Evolutionary conservation across 441 rosid genomes (phyloP), one percentile per base, ranked within the genome.

Genomic region (Erysimum pusillum): DNA sequence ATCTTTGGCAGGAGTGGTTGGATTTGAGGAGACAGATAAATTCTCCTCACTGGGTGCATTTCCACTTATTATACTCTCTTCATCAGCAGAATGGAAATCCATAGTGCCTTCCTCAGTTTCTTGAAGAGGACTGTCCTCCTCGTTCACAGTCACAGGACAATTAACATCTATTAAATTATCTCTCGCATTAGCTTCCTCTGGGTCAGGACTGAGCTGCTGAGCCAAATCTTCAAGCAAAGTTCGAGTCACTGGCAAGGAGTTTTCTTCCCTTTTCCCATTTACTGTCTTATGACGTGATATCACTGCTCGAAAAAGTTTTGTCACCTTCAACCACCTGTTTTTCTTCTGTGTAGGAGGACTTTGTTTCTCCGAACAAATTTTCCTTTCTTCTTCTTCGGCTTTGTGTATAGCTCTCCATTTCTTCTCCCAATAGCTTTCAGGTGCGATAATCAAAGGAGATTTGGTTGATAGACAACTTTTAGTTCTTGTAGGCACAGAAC

Each of bases 381-480:
- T 72, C 79, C 61, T 84, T 67, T 63, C 83, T 73, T 87, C 89
- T 71, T 86, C 88, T 76, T 17, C 28, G 13, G 7, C 28, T 49
- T 49, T 18, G 54, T 88, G 89, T 75, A 82, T 35, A 72, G 76
- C 83, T 79, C 90, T 88, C 98, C 98, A 93, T 78, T 84, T 89
- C 70, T 86, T 90, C 84, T 93, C 98, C 98, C 97, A 93, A 34
- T 92, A 92, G 85, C 92, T 88, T 39, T 89, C 93, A 39, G 88
- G 89, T 66, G 89, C 83, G 45, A 72, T 35, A 74, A 44, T 78
- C 67, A 84, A 65, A 70, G 93, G 85, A 65, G 86, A 82, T 75
- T 57, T 83, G 12, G 86, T 88, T 71, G 90, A 84, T 46, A 87
- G 57, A 74, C 75, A 77, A 65, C 63, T 76, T 66, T 79, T 88